Evolutionary conservation across 495 filamentous ascomycete species (phyloP), one percentile per base, ranked within the genome.

Genomic region (Pyrenula aspistea): DNA sequence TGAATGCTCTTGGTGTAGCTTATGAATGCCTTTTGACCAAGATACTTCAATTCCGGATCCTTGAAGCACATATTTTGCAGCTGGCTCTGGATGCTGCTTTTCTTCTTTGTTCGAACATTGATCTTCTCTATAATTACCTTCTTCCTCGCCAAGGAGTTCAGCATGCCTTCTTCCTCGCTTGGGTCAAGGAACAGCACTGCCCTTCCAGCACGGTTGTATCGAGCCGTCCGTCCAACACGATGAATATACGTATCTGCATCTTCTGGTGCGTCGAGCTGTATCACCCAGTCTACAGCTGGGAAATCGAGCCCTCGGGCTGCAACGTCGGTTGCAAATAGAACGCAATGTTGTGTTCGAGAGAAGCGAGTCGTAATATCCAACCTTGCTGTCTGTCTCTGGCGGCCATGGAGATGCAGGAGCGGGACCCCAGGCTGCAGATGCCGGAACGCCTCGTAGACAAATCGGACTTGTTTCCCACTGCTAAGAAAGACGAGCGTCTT

Each of bases 231-330:
- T 15, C 93, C 93, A 12, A 96, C 94, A 54, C 93, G 84, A 68
- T 98, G 93, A 60, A 98, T 98, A 60, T 98, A 98, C 0, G 93
- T 97, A 59, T 96, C 93, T 0, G 86, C 87, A 68, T 98, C 93
- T 69, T 98, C 93, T 0, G 93, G 93, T 59, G 89, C 95, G 67
- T 98, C 93, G 24, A 89, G 69, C 64, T 98, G 93, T 51, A 97
- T 84, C 10, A 98, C 93, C 91, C 93, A 98, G 67, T 97, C 93
- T 1, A 98, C 91, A 12, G 91, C 88, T 0, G 93, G 93, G 66
- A 98, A 96, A 66, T 98, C 93, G 10, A 98, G 77, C 55, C 93
- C 93, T 61, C 93, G 79, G 0, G 93, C 93, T 31, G 91, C 89
- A 25, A 98, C 88, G 66, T 98, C 93, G 0, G 93, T 99, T 1